These are phyloP conservation scores for Trypanosoma lewisi DNA, from an alignment of 208 protist genomes.

Conservation along the genomic window DNA sequence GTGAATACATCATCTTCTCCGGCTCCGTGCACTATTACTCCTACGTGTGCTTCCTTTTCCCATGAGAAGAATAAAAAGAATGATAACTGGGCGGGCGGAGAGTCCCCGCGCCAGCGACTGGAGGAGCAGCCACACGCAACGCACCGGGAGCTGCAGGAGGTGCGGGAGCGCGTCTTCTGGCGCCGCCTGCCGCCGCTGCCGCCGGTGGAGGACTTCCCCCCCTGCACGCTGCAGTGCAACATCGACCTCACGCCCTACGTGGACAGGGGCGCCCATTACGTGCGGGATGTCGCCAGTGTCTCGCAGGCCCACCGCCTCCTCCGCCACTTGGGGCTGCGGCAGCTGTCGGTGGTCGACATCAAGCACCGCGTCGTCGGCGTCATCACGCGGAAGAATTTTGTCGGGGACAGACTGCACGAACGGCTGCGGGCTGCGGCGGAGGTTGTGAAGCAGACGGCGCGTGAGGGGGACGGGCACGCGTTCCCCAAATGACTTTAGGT, in stretches of 20 bases:
- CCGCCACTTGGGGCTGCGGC: constrained; percentile 70
- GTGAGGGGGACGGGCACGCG: neutral
- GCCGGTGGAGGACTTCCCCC: constrained; percentile 29
- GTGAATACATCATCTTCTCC: too few relatives aligned
- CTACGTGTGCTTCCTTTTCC: too few relatives aligned
- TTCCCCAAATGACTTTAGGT: neutral
- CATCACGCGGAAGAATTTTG: constrained; percentile 72
- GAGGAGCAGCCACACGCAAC: constrained; percentile 31
- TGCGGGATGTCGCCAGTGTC: constrained; percentile 59
- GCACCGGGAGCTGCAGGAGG: constrained; percentile 34
- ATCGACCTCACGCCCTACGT: constrained; percentile 44
- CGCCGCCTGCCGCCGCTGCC: constrained; percentile 36
- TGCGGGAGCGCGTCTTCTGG: constrained; percentile 60
- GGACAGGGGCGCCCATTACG: constrained; percentile 57
- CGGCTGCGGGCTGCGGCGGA: constrained; percentile 24
- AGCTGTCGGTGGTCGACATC: constrained; percentile 73
- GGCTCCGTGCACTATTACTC: too few relatives aligned
- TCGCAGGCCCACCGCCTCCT: constrained; percentile 74
- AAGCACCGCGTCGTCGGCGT: constrained; percentile 69
- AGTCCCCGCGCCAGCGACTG: neutral
- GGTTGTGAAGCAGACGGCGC: constrained; percentile 1
- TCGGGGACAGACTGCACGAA: constrained; percentile 59
- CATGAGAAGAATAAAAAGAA: too few relatives aligned
- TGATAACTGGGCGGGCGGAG: neutral
- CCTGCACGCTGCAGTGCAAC: constrained; percentile 18